phyloP scores from a whole-genome alignment of 768 basidiomycete genomes.

The Psilocybe azurescens region DNA sequence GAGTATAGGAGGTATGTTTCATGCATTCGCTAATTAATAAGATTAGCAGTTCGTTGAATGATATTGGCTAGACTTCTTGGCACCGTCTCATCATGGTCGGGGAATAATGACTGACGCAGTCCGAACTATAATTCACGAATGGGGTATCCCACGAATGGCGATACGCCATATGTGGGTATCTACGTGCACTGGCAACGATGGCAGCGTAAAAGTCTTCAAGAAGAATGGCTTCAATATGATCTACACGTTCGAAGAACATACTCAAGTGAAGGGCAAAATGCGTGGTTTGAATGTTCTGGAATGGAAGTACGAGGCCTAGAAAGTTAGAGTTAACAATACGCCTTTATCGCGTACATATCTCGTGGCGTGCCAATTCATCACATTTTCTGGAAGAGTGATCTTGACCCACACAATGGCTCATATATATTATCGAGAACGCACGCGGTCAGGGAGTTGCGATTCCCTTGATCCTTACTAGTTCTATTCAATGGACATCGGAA shows the following conservation, averaged over 20 bases:
- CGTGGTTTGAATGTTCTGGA: constrained; percentile 31
- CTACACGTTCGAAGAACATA: constrained; percentile 20
- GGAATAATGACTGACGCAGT: constrained; percentile 80
- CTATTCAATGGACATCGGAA: background rate
- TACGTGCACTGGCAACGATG: constrained; percentile 58
- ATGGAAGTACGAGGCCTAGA: constrained; percentile 27
- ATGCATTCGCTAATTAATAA: background rate
- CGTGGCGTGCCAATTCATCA: background rate
- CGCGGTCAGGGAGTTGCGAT: background rate
- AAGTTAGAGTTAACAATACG: background rate
- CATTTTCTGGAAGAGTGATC: too few relatives aligned
- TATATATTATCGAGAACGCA: background rate
- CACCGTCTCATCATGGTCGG: constrained; percentile 62
- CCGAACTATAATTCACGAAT: constrained; percentile 53
- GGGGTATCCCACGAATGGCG: constrained; percentile 73
- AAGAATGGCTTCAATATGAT: constrained; percentile 33
- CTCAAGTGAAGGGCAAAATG: constrained; percentile 26
- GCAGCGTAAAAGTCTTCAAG: constrained; percentile 63
- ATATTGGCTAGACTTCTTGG: constrained; percentile 56
- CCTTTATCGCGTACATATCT: background rate
- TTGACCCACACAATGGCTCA: too few relatives aligned
- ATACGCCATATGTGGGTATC: constrained; percentile 48
- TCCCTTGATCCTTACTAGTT: too few relatives aligned
- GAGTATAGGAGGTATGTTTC: constrained; percentile 58
- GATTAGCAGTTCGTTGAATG: background rate